These are phyloP conservation scores for Kwoniella pini DNA, from an alignment of 768 basidiomycete species.

Conservation along the genomic window DNA sequence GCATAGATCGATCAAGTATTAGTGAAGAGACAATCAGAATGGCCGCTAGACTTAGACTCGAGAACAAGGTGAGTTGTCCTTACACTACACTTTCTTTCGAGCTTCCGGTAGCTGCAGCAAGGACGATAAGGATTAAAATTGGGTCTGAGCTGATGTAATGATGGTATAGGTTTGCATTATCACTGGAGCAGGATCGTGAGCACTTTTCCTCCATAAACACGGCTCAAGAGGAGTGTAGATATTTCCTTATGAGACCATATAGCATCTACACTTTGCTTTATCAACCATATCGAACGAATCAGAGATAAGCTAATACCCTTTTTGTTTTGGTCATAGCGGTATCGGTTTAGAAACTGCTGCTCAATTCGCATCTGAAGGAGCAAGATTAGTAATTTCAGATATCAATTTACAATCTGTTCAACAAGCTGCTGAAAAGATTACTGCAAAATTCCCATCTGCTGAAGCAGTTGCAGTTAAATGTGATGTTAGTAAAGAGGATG, in stretches of 20 bases:
- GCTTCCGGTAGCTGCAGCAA: not conserved
- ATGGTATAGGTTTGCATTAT: constrained; percentile 59
- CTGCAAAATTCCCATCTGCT: constrained; percentile 62
- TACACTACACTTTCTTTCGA: not conserved
- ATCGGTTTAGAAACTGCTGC: constrained; percentile 96
- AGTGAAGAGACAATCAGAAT: constrained; percentile 9
- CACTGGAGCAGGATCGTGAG: constrained; percentile 87
- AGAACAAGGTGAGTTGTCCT: constrained; percentile 16
- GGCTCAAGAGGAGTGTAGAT: no score
- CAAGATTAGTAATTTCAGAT: constrained; percentile 84
- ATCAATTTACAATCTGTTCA: constrained; percentile 76
- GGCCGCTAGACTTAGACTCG: constrained; percentile 25
- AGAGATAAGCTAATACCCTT: not conserved
- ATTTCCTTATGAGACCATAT: no score
- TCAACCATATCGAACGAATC: no score
- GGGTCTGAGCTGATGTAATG: not conserved
- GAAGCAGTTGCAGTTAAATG: constrained; percentile 66
- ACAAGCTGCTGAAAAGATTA: constrained; percentile 66
- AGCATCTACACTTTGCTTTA: no score
- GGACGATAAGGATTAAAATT: not conserved
- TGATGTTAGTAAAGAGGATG: constrained; percentile 85
- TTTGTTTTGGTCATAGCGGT: constrained; percentile 62
- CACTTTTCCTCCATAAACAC: not conserved
- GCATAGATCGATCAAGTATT: not conserved
- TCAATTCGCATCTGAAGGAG: constrained; percentile 91